phyloP scores from a whole-genome alignment of 2,329 filamentous ascomycete genomes.

The Pseudogymnoascus sp. region DNA sequence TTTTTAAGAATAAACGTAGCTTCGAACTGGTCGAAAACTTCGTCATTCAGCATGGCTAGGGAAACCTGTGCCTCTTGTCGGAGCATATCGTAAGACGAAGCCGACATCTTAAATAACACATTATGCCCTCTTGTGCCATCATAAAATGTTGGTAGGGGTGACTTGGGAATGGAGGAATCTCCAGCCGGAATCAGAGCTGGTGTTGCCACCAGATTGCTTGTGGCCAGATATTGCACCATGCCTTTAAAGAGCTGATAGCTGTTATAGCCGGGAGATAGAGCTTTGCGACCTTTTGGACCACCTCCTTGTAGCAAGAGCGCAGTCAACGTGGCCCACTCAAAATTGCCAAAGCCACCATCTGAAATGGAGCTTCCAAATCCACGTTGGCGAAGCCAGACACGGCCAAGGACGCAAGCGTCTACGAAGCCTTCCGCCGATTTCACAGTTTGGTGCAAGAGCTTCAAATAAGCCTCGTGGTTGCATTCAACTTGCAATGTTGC shows the following conservation, averaged over 20 bases:
- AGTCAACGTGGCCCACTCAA: slow-evolving; percentile 80
- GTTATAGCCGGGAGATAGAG: slow-evolving; percentile 74
- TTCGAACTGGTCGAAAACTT: slow-evolving; percentile 71
- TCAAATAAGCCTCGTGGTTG: slow-evolving; percentile 66
- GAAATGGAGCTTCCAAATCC: slow-evolving; percentile 66
- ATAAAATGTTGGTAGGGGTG: slow-evolving; percentile 63
- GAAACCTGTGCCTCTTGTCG: slow-evolving; percentile 69
- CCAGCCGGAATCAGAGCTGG: slow-evolving; percentile 46
- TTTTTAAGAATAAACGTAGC: slow-evolving; percentile 68
- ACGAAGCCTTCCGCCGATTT: slow-evolving; percentile 53
- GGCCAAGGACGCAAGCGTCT: slow-evolving; percentile 79
- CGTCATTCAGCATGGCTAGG: slow-evolving; percentile 66
- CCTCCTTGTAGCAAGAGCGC: slow-evolving; percentile 76
- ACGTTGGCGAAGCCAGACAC: slow-evolving; percentile 82
- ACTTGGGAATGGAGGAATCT: slow-evolving; percentile 35
- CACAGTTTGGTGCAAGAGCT: slow-evolving; percentile 62
- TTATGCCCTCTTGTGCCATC: slow-evolving; percentile 72
- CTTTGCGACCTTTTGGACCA: slow-evolving; percentile 60
- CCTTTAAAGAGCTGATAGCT: slow-evolving; percentile 94
- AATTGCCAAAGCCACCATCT: slow-evolving; percentile 80
- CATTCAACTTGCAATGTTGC: slow-evolving; percentile 73
- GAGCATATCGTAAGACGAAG: slow-evolving; percentile 71
- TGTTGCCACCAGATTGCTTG: slow-evolving; percentile 62
- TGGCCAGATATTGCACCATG: slow-evolving; percentile 76
- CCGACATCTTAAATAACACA: slow-evolving; percentile 80